These are phyloP conservation scores for Cladophialophora chaetospira DNA, from an alignment of 2,329 filamentous ascomycete species.

Conservation along the genomic window DNA sequence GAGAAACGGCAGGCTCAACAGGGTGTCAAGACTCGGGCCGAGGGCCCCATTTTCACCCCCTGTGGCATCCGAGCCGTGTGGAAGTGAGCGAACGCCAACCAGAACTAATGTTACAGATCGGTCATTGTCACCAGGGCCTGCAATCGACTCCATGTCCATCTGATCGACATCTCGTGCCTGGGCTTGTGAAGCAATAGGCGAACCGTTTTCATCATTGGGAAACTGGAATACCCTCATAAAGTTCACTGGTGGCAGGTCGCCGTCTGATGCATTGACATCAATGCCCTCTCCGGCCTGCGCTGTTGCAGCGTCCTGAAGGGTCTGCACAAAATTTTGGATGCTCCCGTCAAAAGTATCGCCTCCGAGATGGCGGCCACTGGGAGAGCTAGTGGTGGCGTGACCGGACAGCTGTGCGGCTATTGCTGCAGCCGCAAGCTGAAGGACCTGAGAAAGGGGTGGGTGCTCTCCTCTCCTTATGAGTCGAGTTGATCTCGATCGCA, in stretches of 20 bases:
- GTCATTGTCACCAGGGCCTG: slow-evolving; percentile 50
- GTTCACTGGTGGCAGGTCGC: slow-evolving; percentile 60
- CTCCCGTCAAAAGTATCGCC: slow-evolving; percentile 62
- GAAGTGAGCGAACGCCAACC: slow-evolving; percentile 68
- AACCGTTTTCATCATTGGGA: slow-evolving; percentile 52
- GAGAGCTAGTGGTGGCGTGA: slow-evolving; percentile 57
- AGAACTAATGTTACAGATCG: slow-evolving; percentile 70
- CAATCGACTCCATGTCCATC: slow-evolving; percentile 44
- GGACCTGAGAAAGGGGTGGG: slow-evolving; percentile 61
- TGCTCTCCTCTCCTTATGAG: slow-evolving; percentile 61
- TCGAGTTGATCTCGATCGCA: slow-evolving; percentile 57
- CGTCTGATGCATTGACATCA: slow-evolving; percentile 41
- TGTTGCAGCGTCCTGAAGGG: slow-evolving; percentile 63
- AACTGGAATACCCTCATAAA: slow-evolving; percentile 71
- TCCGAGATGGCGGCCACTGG: slow-evolving; percentile 57
- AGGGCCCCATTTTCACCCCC: slow-evolving; percentile 37
- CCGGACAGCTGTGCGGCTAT: slow-evolving; percentile 67
- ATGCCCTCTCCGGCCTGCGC: slow-evolving; percentile 52
- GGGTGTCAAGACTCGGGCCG: slow-evolving; percentile 47
- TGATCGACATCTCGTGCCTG: slow-evolving; percentile 38
- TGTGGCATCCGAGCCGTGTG: slow-evolving; percentile 52
- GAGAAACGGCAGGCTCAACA: slow-evolving; percentile 48
- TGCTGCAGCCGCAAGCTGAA: slow-evolving; percentile 64
- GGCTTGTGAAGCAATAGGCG: slow-evolving; percentile 33
- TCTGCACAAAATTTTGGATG: slow-evolving; percentile 64